Evolutionary conservation across 2,329 filamentous ascomycete genomes (phyloP), one percentile per base, ranked within the genome.

Genomic region (Aspergillus sojae): DNA sequence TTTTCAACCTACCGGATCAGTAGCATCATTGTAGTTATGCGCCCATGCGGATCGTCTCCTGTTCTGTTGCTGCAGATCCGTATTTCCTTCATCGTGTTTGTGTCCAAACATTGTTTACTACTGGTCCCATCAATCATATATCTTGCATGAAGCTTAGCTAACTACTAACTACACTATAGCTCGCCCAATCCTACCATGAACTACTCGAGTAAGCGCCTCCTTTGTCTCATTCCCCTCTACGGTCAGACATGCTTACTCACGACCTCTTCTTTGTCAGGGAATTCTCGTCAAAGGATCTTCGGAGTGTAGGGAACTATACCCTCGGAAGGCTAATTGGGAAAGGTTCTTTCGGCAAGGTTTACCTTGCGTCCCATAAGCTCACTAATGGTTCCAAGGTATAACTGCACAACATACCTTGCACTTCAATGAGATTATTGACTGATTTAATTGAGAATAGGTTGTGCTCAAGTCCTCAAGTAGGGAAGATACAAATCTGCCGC

Each of bases 391-490:
- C 94, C 76, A 98, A 97, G 88, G 93, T 94, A 74, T 46, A 66
- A 5, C 19, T n/a, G 23, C 26, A 32, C 26, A n/a, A 12, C 6
- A 41, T 4, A 28, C 16, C n/a, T 50, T 9, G 21, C 10, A 48
- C 41, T 53, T 3, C 4, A 26, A 30, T 14, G 19, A 26, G 21
- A 7, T 30, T 45, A 23, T 14, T 19, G 19, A 41, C 43, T 36
- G 19, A 36, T 50, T 3, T 39, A 23, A 57, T 30, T n/a, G 12
- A 58, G 65, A 62, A 57, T 76, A 96, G 92, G 95, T 99, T 72
- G 95, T 99, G 41, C 92, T 99, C 80, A 99, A 99, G 81, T 97
- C 94, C 65, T 95, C 95, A 67, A 94, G 95, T 77, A 97, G 97
- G 78, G 91, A 94, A 75, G 95, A 99, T 78, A 88, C 92, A 60